These are phyloP conservation scores for Linderniella brevidens DNA, from an alignment of 257 asterid genomes.

Conservation along the genomic window DNA sequence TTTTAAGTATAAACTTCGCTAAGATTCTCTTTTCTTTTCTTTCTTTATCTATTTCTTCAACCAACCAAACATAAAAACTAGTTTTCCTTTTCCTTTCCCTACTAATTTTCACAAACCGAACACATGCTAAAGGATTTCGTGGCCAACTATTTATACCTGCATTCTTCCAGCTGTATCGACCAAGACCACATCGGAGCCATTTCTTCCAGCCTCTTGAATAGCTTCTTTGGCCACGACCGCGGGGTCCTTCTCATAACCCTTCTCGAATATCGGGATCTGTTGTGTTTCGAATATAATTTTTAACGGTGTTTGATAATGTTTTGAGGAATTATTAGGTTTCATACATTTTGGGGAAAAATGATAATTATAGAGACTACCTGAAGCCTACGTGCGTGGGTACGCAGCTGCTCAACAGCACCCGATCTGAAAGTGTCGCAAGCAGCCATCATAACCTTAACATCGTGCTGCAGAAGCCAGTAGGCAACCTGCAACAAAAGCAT, in stretches of 20 bases:
- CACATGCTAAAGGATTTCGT: too few species aligned
- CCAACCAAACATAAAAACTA: too few species aligned
- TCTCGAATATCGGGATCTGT: conserved; percentile 89
- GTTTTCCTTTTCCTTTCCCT: too few species aligned
- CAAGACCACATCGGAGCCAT: conserved; percentile 90
- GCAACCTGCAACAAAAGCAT: conserved; percentile 49
- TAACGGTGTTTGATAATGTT: conserved; percentile 8
- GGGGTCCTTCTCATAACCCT: conserved; percentile 97
- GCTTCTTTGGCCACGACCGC: conserved; percentile 97
- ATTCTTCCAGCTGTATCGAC: conserved; percentile 98
- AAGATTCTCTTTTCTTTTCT: too few species aligned
- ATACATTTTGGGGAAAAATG: background rate
- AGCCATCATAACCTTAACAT: conserved; percentile 85
- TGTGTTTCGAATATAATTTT: conserved; percentile 7
- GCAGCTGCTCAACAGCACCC: conserved; percentile 99
- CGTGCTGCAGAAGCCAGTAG: conserved; percentile 92
- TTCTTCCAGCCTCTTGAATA: conserved; percentile 75
- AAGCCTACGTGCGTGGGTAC: conserved; percentile 93
- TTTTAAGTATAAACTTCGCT: too few species aligned
- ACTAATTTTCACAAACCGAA: too few species aligned
- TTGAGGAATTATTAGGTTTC: background rate
- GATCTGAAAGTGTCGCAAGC: conserved; percentile 98
- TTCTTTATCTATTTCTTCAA: too few species aligned
- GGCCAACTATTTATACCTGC: conserved; percentile 78
- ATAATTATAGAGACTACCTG: conserved; percentile 29